phyloP scores from a whole-genome alignment of 345 rosid genomes.

The Boechera divaricarpa region DNA sequence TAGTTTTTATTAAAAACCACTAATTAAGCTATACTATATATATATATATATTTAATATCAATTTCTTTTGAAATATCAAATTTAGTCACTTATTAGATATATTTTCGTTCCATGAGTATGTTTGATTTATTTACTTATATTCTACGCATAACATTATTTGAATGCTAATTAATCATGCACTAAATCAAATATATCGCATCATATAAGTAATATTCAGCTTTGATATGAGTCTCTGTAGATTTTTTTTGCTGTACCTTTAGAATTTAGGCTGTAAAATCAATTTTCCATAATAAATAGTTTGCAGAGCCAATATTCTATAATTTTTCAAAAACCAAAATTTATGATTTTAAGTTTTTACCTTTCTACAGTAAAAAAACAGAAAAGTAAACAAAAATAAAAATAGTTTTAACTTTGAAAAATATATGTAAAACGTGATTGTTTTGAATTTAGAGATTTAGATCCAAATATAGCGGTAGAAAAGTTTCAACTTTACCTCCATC shows the following conservation, averaged over 20 bases:
- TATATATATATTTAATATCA: background rate
- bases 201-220: conserved; percentile 3
- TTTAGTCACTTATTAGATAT: background rate
- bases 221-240: background rate
- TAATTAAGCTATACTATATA: background rate
- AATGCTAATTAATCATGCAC: background rate
- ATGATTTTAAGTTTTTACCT: too few relatives aligned
- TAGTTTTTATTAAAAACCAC: background rate
- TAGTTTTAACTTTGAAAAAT: too few relatives aligned
- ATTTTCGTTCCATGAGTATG: conserved; percentile 3
- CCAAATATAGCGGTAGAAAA: too few relatives aligned
- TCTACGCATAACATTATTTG: background rate
- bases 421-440: too few relatives aligned
- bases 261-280: too few relatives aligned
- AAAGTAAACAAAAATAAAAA: too few relatives aligned
- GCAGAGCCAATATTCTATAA: too few relatives aligned
- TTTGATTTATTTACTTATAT: conserved; percentile 16
- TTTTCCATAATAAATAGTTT: too few relatives aligned
- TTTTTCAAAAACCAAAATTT: too few relatives aligned
- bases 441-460: too few relatives aligned
- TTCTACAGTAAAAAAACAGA: too few relatives aligned
- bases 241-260: too few relatives aligned
- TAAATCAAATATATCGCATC: conserved; percentile 2
- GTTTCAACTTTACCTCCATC: background rate
- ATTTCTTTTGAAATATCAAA: background rate